Percentiles rank a stretch among this genome's conserved stretches.
phyloP scores from a whole-genome alignment of 768 basidiomycete genomes.

The Hygrocybe punicea region DNA sequence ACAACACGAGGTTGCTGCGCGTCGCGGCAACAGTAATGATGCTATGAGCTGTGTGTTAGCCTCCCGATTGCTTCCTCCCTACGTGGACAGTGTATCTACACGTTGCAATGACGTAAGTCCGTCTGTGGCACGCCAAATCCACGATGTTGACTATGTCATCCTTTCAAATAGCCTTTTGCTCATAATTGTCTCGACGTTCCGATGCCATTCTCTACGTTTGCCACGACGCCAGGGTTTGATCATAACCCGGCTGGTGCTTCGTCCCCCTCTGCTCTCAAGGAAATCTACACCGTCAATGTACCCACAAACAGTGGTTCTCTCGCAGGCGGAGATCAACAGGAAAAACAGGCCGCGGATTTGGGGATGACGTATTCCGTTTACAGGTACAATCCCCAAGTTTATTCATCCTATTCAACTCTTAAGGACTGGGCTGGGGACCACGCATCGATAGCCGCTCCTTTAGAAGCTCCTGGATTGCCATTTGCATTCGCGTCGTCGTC shows the following conservation, averaged over 20 bases:
- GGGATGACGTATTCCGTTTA: conserved; percentile 5
- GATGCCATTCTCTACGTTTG: background rate
- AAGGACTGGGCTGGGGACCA: conserved; percentile 39
- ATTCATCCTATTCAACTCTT: conserved; percentile 36
- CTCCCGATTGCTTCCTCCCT: background rate
- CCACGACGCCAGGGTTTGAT: background rate
- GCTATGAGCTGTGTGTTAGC: background rate
- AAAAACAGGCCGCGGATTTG: conserved; percentile 5
- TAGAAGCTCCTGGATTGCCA: background rate
- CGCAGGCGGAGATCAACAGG: background rate
- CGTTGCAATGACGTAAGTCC: conserved; percentile 2
- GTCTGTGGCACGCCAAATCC: background rate
- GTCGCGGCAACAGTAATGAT: background rate
- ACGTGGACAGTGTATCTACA: background rate
- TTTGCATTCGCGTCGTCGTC: background rate
- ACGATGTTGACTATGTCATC: background rate
- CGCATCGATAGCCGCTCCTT: background rate
- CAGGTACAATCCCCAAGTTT: background rate
- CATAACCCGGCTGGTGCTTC: background rate
- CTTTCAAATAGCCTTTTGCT: background rate
- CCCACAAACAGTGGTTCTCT: background rate
- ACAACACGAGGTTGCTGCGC: conserved; percentile 3
- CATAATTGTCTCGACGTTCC: background rate
- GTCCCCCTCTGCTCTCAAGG: background rate
- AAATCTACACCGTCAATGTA: background rate